These are phyloP conservation scores for Bonia amplexicaulis DNA, from an alignment of 176 grass and related monocot genomes.

Conservation along the genomic window DNA sequence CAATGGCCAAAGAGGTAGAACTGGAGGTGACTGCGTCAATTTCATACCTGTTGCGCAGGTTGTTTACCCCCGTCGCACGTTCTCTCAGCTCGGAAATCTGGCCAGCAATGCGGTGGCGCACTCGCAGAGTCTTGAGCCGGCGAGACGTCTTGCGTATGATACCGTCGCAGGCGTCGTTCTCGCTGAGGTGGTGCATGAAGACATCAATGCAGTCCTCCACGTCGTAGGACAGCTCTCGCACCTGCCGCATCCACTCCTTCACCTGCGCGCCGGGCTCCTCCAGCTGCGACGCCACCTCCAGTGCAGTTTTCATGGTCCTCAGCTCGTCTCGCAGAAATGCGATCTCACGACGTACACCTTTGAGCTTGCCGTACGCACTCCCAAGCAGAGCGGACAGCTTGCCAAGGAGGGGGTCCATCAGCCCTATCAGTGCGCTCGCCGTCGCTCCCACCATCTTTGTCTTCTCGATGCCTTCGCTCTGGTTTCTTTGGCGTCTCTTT, in stretches of 20 bases:
- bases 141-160: neutral
- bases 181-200: neutral
- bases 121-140: neutral
- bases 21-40: neutral
- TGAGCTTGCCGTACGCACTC: neutral
- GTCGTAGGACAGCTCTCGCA: constrained; percentile 39
- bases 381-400: neutral
- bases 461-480: too few relatives aligned
- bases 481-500: too few relatives aligned
- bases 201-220: constrained; percentile 29
- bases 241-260: neutral
- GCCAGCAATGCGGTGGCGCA: neutral
- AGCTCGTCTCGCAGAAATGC: constrained; percentile 29
- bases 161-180: neutral
- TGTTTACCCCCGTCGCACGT: neutral
- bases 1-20: neutral
- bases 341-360: neutral
- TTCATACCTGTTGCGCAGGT: constrained; percentile 16
- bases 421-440: constrained; percentile 7
- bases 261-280: neutral
- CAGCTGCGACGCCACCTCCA: neutral
- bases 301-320: neutral
- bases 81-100: constrained; percentile 11
- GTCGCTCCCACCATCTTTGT: constrained; percentile 23
- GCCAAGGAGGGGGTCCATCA: constrained; percentile 1